Percentiles rank a stretch among this genome's conserved stretches.
Conservation (phyloP, 441 rosid species). For the Viola pubescens region DNA sequence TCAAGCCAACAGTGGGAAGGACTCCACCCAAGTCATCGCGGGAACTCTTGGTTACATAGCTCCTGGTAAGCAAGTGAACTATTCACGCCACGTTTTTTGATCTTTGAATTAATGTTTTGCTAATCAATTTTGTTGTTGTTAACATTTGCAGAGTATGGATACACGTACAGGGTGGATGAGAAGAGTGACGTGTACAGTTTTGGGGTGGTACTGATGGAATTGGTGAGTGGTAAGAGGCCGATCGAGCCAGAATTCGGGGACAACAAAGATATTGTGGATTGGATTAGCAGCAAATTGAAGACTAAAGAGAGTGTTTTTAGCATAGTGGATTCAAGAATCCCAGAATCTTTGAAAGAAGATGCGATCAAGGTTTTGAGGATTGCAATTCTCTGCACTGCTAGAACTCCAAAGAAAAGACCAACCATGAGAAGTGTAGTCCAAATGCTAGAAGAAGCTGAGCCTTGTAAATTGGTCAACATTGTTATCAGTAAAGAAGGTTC, state of each 20-base stretch:
- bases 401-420: constrained; percentile 53
- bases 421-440: constrained; percentile 86
- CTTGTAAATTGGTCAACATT: constrained; percentile 48
- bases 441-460: constrained; percentile 76
- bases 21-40: constrained; percentile 63
- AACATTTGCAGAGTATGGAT: constrained; percentile 65
- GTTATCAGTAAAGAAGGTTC: constrained; percentile 44
- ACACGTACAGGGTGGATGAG: constrained; percentile 68
- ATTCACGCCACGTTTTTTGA: background rate
- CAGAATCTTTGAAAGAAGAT: constrained; percentile 45
- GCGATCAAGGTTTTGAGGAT: constrained; percentile 57
- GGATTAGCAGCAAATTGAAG: constrained; percentile 61
- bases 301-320: constrained; percentile 40
- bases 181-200: constrained; percentile 91
- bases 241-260: constrained; percentile 77
- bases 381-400: constrained; percentile 63
- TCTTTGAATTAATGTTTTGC: background rate
- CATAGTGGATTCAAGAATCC: constrained; percentile 58
- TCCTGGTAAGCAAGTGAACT: constrained; percentile 51
- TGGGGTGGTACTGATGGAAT: constrained; percentile 89
- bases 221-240: constrained; percentile 74
- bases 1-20: constrained; percentile 41
- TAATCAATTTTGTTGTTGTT: background rate
- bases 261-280: constrained; percentile 62
- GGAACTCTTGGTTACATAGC: constrained; percentile 99